Evolutionary conservation across 106 monocot genomes (phyloP).

Genomic region (Dendrobium nobile): DNA sequence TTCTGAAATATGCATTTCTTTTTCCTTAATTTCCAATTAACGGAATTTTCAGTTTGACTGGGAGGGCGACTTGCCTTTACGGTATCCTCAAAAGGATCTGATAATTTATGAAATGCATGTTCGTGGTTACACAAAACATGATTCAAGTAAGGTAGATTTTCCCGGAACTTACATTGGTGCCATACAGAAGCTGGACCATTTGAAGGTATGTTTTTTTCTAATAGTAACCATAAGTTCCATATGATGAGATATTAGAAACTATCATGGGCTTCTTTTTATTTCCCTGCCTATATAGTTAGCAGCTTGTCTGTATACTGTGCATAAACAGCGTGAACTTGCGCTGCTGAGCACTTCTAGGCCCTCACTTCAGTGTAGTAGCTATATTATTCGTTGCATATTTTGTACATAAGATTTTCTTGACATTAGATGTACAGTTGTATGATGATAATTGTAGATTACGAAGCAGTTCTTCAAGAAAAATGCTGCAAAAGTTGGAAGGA

Average conservation of each 20-base stretch:
- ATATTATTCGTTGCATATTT: background rate
- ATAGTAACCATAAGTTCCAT: background rate
- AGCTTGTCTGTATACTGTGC: background rate
- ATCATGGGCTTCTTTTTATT: background rate
- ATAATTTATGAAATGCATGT: constrained; percentile 96
- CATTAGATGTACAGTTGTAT: background rate
- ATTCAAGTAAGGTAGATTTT: constrained; percentile 53
- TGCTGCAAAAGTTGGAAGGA: background rate
- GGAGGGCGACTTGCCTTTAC: constrained; percentile 79
- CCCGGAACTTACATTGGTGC: constrained; percentile 88
- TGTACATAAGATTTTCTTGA: background rate
- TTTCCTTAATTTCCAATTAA: background rate
- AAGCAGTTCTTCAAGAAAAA: background rate
- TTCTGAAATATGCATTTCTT: background rate
- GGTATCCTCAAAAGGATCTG: constrained; percentile 53
- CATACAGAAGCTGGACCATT: constrained; percentile 62
- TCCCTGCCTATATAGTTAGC: background rate
- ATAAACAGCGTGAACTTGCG: background rate
- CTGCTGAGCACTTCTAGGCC: background rate
- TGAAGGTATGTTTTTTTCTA: constrained; percentile 43
- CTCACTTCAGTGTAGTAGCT: background rate
- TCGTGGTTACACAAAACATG: constrained; percentile 82
- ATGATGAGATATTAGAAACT: background rate
- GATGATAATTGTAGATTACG: background rate
- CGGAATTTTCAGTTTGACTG: constrained; percentile 76